Conservation (phyloP, 805 yeast species). For the Nakazawaea ernobii region DNA sequence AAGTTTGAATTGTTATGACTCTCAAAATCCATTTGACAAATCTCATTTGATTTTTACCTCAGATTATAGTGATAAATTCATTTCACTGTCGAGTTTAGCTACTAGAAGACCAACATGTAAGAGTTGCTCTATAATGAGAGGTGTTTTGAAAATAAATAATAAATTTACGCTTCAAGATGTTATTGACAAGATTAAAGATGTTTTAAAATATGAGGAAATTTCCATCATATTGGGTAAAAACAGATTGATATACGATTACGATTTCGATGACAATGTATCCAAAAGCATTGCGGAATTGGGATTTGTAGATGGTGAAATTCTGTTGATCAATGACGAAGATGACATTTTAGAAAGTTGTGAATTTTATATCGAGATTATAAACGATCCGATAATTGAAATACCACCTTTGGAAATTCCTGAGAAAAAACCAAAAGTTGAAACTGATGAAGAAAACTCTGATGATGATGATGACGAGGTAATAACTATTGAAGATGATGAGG, state of each 20-base stretch:
- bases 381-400: slow-evolving; percentile 17
- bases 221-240: slow-evolving; percentile 54
- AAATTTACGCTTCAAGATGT: slow-evolving; percentile 42
- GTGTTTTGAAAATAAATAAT: slow-evolving; percentile 34
- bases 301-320: slow-evolving; percentile 50
- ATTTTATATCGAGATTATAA: slow-evolving; percentile 36
- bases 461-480: slow-evolving; percentile 11
- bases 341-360: slow-evolving; percentile 61
- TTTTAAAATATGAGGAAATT: slow-evolving; percentile 53
- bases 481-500: slow-evolving; percentile 15
- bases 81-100: slow-evolving; percentile 56
- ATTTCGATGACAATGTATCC: slow-evolving; percentile 73
- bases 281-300: slow-evolving; percentile 47
- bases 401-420: slow-evolving; percentile 26
- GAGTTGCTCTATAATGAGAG: slow-evolving; percentile 55
- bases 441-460: not conserved
- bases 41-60: slow-evolving; percentile 48
- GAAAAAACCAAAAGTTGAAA: not conserved
- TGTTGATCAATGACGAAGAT: slow-evolving; percentile 77
- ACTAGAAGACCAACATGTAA: slow-evolving; percentile 69
- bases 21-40: slow-evolving; percentile 22
- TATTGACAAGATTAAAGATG: slow-evolving; percentile 39
- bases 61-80: slow-evolving; percentile 51
- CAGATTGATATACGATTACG: slow-evolving; percentile 73
- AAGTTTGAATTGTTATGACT: slow-evolving; percentile 48